Evolutionary conservation across 2,329 filamentous ascomycete species (phyloP).

Genomic region (Xylariaceae sp.): DNA sequence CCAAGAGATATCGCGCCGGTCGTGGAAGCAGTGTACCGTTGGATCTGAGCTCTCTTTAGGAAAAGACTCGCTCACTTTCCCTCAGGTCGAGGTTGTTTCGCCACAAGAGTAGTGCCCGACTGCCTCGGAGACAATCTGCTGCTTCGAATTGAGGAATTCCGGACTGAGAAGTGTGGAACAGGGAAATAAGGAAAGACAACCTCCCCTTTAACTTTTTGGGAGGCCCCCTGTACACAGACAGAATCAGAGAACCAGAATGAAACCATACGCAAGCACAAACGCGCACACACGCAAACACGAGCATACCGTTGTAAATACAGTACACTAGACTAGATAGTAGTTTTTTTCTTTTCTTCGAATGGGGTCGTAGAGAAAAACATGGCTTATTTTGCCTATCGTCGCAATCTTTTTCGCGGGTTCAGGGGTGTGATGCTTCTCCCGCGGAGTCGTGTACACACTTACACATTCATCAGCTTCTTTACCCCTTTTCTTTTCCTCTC

Average conservation of each 20-base stretch:
- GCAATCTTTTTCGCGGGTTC: no score
- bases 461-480: no score
- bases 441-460: no score
- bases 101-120: not conserved
- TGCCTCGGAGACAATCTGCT: not conserved
- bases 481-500: no score
- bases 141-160: not conserved
- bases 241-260: not conserved
- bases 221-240: no score
- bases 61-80: conserved; percentile 8
- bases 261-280: not conserved
- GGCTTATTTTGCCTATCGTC: not conserved
- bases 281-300: no score
- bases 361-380: not conserved
- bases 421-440: no score
- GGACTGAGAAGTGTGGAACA: not conserved
- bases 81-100: conserved; percentile 8
- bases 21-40: conserved; percentile 90
- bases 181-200: no score
- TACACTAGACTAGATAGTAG: conserved; percentile 12
- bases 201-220: no score
- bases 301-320: conserved; percentile 4
- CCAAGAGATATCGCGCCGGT: conserved; percentile 80
- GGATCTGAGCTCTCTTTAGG: conserved; percentile 61
- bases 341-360: conserved; percentile 1